phyloP scores from a whole-genome alignment of 2,329 filamentous ascomycete genomes.

The Plenodomus tracheiphilus region DNA sequence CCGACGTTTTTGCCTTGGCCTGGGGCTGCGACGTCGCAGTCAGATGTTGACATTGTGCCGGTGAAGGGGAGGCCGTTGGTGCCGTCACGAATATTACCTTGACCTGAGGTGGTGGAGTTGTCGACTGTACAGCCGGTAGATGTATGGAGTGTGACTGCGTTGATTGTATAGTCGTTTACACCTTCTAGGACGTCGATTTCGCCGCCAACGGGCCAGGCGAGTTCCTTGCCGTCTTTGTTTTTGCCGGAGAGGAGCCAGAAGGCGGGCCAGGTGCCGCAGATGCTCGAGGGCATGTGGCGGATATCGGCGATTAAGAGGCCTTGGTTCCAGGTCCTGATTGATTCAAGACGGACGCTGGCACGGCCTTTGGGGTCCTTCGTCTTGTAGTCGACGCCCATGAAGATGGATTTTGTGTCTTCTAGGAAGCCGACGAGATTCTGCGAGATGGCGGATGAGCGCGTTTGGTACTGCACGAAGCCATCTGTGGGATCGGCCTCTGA shows the following conservation, averaged over 20 bases:
- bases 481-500: constrained; percentile 30
- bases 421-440: constrained; percentile 24
- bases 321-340: constrained; percentile 34
- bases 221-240: constrained; percentile 4
- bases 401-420: constrained; percentile 23
- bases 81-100: not conserved
- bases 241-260: constrained; percentile 36
- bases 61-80: constrained; percentile 32
- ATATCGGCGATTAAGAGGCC: constrained; percentile 41
- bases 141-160: constrained; percentile 41
- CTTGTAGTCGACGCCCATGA: constrained; percentile 49
- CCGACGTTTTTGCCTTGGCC: constrained; percentile 37
- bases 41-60: constrained; percentile 50
- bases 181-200: constrained; percentile 45
- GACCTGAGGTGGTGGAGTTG: constrained; percentile 11
- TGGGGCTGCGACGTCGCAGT: constrained; percentile 49
- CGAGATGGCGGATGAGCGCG: constrained; percentile 12
- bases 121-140: constrained; percentile 25
- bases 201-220: constrained; percentile 35
- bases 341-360: constrained; percentile 34
- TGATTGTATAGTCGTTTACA: constrained; percentile 33
- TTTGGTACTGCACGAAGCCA: constrained; percentile 38
- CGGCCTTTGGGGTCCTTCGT: constrained; percentile 32
- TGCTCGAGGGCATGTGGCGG: constrained; percentile 37
- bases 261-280: constrained; percentile 41